Conservation (phyloP, 75 land plant genomes). For the Pseudotsuga menziesii region DNA sequence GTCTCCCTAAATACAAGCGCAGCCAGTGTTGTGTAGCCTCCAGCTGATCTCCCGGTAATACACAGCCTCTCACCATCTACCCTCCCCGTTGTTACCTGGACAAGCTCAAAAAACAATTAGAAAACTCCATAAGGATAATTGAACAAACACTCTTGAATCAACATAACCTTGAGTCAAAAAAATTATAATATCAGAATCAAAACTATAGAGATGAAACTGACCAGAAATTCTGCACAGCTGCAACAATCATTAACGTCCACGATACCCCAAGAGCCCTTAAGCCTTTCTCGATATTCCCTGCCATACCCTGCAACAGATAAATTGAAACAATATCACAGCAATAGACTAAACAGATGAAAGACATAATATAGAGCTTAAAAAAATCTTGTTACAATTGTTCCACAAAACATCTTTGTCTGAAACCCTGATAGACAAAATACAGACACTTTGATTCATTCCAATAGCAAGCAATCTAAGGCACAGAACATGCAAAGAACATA, state of each 20-base stretch:
- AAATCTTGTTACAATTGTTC: not conserved
- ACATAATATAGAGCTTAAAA: not conserved
- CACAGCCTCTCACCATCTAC: slow-evolving; percentile 82
- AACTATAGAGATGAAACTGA: slow-evolving; percentile 16
- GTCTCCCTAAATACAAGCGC: slow-evolving; percentile 84
- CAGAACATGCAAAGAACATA: not conserved
- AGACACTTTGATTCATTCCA: not conserved
- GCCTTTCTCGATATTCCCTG: slow-evolving; percentile 84
- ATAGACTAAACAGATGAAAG: not conserved
- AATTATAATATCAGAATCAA: not conserved
- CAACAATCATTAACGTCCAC: slow-evolving; percentile 96
- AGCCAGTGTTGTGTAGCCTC: slow-evolving; percentile 95
- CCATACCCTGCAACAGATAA: slow-evolving; percentile 67
- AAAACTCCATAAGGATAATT: not conserved
- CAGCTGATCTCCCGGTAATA: slow-evolving; percentile 93
- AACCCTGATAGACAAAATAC: not conserved
- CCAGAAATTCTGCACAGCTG: slow-evolving; percentile 93
- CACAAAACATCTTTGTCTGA: not conserved
- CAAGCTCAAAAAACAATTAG: not conserved
- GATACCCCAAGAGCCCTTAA: slow-evolving; percentile 87
- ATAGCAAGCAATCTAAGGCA: not conserved
- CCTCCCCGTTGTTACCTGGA: slow-evolving; percentile 65
- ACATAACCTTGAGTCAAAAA: not conserved
- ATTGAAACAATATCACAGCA: slow-evolving; percentile 1
- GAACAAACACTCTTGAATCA: not conserved